These are phyloP conservation scores for Tripterygium wilfordii DNA, from an alignment of 177 flowering plant species.

Conservation along the genomic window DNA sequence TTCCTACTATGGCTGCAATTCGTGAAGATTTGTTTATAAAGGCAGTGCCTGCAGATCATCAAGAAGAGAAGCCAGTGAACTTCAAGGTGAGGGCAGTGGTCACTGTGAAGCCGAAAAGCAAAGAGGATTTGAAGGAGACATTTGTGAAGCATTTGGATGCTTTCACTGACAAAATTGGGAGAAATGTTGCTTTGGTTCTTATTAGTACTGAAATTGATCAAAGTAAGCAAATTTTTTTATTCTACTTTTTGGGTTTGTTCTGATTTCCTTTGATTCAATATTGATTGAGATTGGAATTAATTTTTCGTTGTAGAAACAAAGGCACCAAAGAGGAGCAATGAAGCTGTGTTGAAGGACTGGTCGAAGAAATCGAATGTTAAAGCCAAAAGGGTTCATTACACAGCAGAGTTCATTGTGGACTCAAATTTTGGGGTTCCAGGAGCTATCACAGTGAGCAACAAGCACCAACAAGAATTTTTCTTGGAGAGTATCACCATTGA, in stretches of 20 bases:
- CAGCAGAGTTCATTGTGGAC: constrained; percentile 65
- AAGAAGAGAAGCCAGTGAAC: constrained; percentile 51
- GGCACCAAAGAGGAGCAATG: constrained; percentile 60
- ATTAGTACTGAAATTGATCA: constrained; percentile 78
- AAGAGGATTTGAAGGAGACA: constrained; percentile 76
- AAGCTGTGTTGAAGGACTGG: constrained; percentile 74
- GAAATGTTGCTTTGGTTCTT: constrained; percentile 76
- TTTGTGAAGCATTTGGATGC: constrained; percentile 69
- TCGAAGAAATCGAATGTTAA: constrained; percentile 57
- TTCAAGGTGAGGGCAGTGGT: constrained; percentile 83
- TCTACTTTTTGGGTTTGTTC: constrained; percentile 1
- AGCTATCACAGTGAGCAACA: constrained; percentile 71
- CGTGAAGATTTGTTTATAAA: constrained; percentile 58
- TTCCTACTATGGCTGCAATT: constrained; percentile 47
- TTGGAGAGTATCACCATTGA: constrained; percentile 74
- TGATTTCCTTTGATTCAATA: background rate
- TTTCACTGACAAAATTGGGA: constrained; percentile 70
- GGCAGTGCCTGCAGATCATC: too few relatives aligned
- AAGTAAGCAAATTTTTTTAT: constrained; percentile 39
- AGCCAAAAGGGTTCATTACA: constrained; percentile 68
- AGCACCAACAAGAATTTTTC: constrained; percentile 85
- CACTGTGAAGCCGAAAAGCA: constrained; percentile 77
- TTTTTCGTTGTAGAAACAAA: constrained; percentile 73
- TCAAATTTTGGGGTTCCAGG: constrained; percentile 81
- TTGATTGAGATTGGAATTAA: too few relatives aligned